Evolutionary conservation across 1,139 yeast species (phyloP), one percentile per base, ranked within the genome.

Genomic region (Hyphopichia buzzinii): DNA sequence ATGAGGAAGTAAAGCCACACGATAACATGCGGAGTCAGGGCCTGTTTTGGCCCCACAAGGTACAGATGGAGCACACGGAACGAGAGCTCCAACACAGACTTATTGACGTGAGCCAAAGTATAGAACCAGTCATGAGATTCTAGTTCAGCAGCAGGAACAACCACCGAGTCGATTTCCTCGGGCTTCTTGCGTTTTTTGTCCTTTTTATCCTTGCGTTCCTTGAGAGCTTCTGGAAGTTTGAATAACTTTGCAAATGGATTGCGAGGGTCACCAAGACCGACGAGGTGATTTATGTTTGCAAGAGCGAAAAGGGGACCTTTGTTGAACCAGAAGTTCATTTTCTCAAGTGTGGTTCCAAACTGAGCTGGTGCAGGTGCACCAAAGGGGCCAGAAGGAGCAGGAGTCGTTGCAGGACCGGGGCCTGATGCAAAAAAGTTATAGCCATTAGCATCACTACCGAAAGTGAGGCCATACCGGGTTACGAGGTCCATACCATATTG

Each of bases 201-300:
- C 46, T 83, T 84, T 42, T 82, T 79, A 41, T 81, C 89, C 44
- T 75, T 81, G 33, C 89, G 64, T 49, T 82, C 89, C 42, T 77
- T 81, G 40, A 84, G 61, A 8, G 83, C 85, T 50, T 81, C 84
- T 1, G 89, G 84, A 21, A 84, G 62, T 39, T 76, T 79, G 56
- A 84, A 84, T 14, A 84, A 54, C 48, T 80, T 77, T 3, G 90
- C 87, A 59, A 84, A 83, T 14, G 92, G 89, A 50, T 82, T 84
- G 34, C 72, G 69, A 3, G 85, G 72, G 51, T 82, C 84, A 23
- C 94, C 94, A 58, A 84, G 81, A 1, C 94, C 94, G 34, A 82
- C 75, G 33, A 84, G 55, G 58, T 84, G 90, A 49, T 81, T 74
- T 38, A 84, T 79, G 50, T 84, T 85, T 19, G 88, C 81, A 38